These are phyloP conservation scores for Ormosia semicastrata DNA, from an alignment of 306 rosid species.

Conservation along the genomic window DNA sequence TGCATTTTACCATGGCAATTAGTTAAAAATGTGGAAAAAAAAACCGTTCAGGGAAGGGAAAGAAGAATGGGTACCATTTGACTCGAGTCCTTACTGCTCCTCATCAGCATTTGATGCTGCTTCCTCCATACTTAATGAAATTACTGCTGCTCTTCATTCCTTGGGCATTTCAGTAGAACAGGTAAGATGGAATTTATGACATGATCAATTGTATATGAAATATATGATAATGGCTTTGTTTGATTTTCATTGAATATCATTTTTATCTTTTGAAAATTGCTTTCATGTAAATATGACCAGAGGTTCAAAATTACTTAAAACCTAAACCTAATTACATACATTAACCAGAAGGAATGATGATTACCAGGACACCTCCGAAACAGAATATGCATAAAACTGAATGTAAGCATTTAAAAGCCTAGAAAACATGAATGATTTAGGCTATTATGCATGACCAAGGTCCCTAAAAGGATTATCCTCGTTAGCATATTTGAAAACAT, in stretches of 20 bases:
- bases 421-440: neutral
- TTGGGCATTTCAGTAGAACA: constrained; percentile 78
- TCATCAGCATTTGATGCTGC: constrained; percentile 71
- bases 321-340: neutral
- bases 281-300: neutral
- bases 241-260: neutral
- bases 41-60: constrained; percentile 61
- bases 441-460: constrained; percentile 6
- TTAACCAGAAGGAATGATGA: neutral
- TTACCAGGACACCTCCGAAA: neutral
- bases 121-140: constrained; percentile 63
- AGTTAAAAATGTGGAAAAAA: constrained; percentile 13
- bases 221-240: neutral
- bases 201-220: constrained; percentile 2
- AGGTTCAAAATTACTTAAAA: neutral
- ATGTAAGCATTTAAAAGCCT: neutral
- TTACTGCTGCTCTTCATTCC: constrained; percentile 54
- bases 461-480: neutral
- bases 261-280: neutral
- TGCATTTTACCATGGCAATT: constrained; percentile 5
- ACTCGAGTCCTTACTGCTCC: constrained; percentile 68
- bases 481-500: constrained; percentile 7
- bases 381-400: constrained; percentile 5
- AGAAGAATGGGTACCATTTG: constrained; percentile 87
- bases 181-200: constrained; percentile 46